Evolutionary conservation across 2,329 filamentous ascomycete genomes (phyloP).

Genomic region (Pezicula radicicola): DNA sequence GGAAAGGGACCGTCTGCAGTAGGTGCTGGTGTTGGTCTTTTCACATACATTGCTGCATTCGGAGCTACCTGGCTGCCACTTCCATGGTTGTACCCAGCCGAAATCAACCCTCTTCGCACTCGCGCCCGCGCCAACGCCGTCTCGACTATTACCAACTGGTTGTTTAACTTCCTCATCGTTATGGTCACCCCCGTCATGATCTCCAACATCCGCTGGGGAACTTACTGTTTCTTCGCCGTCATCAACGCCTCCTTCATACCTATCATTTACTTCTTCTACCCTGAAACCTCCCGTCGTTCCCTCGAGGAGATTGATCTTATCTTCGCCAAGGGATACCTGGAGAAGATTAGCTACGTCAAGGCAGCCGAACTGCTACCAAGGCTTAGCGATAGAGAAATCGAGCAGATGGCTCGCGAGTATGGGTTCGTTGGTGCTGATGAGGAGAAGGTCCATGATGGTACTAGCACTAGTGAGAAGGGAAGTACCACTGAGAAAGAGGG

Average conservation of each 20-base stretch:
- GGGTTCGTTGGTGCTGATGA: constrained; percentile 25
- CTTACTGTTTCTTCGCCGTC: constrained; percentile 35
- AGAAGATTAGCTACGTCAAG: constrained; percentile 57
- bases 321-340: constrained; percentile 56
- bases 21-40: constrained; percentile 50
- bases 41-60: constrained; percentile 61
- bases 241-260: constrained; percentile 35
- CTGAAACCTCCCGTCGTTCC: constrained; percentile 50
- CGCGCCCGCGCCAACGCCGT: constrained; percentile 62
- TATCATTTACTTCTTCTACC: constrained; percentile 36
- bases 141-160: constrained; percentile 48
- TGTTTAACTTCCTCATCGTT: constrained; percentile 55
- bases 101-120: constrained; percentile 57
- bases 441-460: constrained; percentile 8
- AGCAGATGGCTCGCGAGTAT: constrained; percentile 32
- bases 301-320: constrained; percentile 71
- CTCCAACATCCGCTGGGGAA: constrained; percentile 29
- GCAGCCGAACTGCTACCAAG: constrained; percentile 55
- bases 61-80: constrained; percentile 58
- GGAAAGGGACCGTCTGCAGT: constrained; percentile 24
- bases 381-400: constrained; percentile 48
- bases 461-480: background rate
- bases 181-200: constrained; percentile 37
- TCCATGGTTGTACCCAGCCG: constrained; percentile 60
- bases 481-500: background rate